A percentile compares a stretch with the other conserved stretches of the same genome.
Conservation (phyloP, 352 stramenopile species). For the Globisporangium sylvaticum region DNA sequence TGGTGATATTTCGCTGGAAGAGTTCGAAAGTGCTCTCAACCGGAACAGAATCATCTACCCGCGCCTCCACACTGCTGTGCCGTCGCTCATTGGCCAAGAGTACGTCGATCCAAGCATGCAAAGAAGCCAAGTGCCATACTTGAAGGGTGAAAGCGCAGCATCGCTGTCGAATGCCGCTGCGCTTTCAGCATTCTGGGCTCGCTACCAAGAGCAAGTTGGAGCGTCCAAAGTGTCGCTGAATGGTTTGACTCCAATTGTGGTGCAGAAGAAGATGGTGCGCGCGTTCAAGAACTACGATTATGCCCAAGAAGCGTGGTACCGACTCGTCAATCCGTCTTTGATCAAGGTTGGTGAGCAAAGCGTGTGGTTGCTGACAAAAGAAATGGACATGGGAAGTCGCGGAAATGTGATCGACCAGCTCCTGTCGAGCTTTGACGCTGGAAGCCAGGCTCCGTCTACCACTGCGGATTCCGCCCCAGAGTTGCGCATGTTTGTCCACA, state of each 20-base stretch:
- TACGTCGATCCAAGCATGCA: conserved; percentile 64
- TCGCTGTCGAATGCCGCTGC: conserved; percentile 54
- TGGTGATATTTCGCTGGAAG: conserved; percentile 79
- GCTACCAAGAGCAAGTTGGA: conserved; percentile 67
- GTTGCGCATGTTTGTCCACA: conserved; percentile 73
- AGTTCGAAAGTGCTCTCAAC: conserved; percentile 73
- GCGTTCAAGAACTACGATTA: conserved; percentile 86
- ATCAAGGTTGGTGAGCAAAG: conserved; percentile 65
- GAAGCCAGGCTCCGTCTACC: background rate
- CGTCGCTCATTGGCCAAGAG: conserved; percentile 72
- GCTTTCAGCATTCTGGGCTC: conserved; percentile 67
- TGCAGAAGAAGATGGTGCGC: conserved; percentile 88
- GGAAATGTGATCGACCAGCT: conserved; percentile 76
- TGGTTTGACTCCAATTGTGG: conserved; percentile 39
- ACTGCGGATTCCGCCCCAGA: conserved; percentile 5
- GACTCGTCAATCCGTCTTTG: conserved; percentile 73
- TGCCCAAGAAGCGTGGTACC: conserved; percentile 81
- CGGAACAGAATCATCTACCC: conserved; percentile 69
- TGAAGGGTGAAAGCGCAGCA: conserved; percentile 31
- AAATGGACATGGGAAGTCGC: conserved; percentile 73
- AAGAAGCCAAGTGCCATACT: conserved; percentile 63
- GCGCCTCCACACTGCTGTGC: conserved; percentile 51
- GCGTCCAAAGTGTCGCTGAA: conserved; percentile 55
- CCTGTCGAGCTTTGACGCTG: conserved; percentile 54
- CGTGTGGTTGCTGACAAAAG: conserved; percentile 72